Base-by-base conservation (phyloP, 192 early-diverging fungal species). In the Coemansia sp. region DNA sequence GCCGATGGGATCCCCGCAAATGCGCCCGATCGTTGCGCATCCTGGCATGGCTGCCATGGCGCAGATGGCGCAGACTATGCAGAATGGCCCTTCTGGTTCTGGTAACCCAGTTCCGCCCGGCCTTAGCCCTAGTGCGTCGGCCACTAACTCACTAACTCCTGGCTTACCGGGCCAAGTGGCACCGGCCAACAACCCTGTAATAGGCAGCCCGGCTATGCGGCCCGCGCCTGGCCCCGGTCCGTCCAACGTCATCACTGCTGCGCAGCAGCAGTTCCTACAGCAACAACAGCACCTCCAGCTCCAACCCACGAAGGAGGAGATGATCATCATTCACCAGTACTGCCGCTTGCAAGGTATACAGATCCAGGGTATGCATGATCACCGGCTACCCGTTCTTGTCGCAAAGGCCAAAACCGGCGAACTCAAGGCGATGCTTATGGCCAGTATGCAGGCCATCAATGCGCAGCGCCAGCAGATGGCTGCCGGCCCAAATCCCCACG, bases 351-450 rank as follows among this genome's bases (percentile, higher is more conserved):
- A 24, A 1, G 58, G 53, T 5, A 18, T 80, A 1, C 69, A 70
- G 57, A 9, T 74, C 14, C 62, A 61, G 37, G 69, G 62, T 1
- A 9, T 59, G 2, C 62, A 74, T n/a, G 72, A 71, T 10, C 68
- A 55, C 14, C 70, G 66, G 36, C 39, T 74, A 9, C 26, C 37
- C 4, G 3, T 64, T 5, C 64, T 76, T 1, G 18, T 76, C 21
- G 56, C 16, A 36, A 76, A 67, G 64, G 69, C 74, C 13, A 76
- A 67, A 38, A 57, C 71, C 0, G 79, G 73, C 31, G 74, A 82
- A 31, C 70, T 76, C 36, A 61, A 23, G 56, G 14, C 20, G 9
- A 21, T 57, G 31, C 1, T 80, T 5, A n/a, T 80, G 16, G 28
- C 63, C 10, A 65, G 56, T 13, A 5, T 66, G 5, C 73, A 72